phyloP scores from a whole-genome alignment of 2,329 filamentous ascomycete species.

The Fusarium armeniacum region DNA sequence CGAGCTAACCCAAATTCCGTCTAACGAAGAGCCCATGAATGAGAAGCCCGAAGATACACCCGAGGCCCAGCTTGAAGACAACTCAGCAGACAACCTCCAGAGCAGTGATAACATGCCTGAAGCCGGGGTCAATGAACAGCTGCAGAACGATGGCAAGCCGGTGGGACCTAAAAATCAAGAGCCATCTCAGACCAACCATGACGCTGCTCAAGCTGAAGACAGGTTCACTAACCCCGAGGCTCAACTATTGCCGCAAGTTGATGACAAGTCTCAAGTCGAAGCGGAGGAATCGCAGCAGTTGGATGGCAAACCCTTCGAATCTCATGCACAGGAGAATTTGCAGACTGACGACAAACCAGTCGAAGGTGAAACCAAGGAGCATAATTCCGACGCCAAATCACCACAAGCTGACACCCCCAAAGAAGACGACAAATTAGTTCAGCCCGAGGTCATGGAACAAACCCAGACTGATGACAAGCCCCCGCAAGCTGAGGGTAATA shows the following conservation, averaged over 20 bases:
- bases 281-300: not conserved
- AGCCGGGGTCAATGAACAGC: not conserved
- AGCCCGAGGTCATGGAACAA: constrained; percentile 2
- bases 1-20: not conserved
- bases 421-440: constrained; percentile 1
- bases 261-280: not conserved
- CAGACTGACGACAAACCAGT: constrained; percentile 5
- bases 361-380: not conserved
- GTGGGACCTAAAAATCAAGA: not conserved
- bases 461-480: constrained; percentile 7
- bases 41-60: constrained; percentile 1
- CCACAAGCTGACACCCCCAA: not conserved
- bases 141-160: not conserved
- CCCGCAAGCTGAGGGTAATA: not conserved
- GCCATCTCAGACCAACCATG: not conserved
- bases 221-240: not conserved
- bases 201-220: not conserved
- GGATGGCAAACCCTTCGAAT: not conserved
- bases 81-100: not conserved
- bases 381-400: not conserved
- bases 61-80: not conserved
- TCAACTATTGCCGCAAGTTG: not conserved
- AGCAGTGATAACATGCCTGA: not conserved
- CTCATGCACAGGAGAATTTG: not conserved
- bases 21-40: not conserved